Percentiles rank a stretch among this genome's conserved stretches.
Conservation (phyloP, 1,139 yeast genomes). For the Casaregolazyma suthepensis region DNA sequence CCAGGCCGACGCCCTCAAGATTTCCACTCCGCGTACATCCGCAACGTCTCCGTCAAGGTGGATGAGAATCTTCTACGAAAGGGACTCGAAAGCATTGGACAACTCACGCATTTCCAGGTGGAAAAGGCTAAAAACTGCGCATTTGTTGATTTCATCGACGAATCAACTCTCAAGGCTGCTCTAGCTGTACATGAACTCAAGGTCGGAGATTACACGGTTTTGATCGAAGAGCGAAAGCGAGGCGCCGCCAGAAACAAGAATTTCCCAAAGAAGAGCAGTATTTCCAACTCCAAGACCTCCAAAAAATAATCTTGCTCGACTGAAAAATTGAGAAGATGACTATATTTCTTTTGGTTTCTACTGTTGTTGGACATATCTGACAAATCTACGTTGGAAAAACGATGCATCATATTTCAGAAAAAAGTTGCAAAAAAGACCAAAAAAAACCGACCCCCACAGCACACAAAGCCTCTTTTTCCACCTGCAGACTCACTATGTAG, state of each 20-base stretch:
- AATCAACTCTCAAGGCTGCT: slow-evolving; percentile 30
- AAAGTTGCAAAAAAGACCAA: not conserved
- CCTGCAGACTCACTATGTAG: not conserved
- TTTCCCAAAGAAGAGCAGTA: slow-evolving; percentile 11
- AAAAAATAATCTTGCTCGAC: not conserved
- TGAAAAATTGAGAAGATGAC: slow-evolving; percentile 1
- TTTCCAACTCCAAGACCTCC: slow-evolving; percentile 9
- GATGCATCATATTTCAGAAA: not conserved
- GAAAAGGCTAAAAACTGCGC: slow-evolving; percentile 32
- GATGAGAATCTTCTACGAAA: slow-evolving; percentile 26
- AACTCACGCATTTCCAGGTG: slow-evolving; percentile 33
- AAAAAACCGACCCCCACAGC: not conserved
- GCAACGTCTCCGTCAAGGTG: slow-evolving; percentile 30
- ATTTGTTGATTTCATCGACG: slow-evolving; percentile 36
- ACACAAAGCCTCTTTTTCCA: not conserved
- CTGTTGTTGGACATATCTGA: not conserved
- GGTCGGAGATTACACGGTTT: slow-evolving; percentile 28
- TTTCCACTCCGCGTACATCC: slow-evolving; percentile 35
- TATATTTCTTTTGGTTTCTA: not conserved
- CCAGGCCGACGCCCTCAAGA: slow-evolving; percentile 18
- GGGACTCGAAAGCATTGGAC: slow-evolving; percentile 32
- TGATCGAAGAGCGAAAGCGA: slow-evolving; percentile 32
- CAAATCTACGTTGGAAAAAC: not conserved
- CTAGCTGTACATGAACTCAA: slow-evolving; percentile 28
- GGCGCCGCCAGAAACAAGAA: slow-evolving; percentile 21